Base-by-base conservation (phyloP, 2,329 filamentous ascomycete genomes). In the Pseudogymnoascus pannorum region DNA sequence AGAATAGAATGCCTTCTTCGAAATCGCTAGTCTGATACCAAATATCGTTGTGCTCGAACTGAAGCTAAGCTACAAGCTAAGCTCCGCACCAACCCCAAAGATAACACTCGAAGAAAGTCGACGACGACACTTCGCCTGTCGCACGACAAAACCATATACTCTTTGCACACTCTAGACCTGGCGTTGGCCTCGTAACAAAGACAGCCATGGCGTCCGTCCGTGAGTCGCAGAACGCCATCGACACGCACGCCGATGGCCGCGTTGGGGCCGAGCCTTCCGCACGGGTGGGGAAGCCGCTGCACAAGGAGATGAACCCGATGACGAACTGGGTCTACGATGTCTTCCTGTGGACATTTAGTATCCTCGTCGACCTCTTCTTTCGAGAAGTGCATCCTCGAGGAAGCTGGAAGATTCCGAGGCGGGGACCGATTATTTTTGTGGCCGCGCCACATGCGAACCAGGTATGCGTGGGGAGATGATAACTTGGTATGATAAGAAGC, bases 391-490 rank as follows among this genome's bases (percentile, higher is more conserved):
- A 97, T 73, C 94, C 94, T 11, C 85, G 94, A 66, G 92, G 92
- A 67, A 91, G 92, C 65, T 99, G 94, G 92, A 93, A 92, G 75
- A 89, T 99, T 48, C 94, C 94, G 48, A 86, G 88, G 70, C 83
- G 85, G 65, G 94, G 92, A 0, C 92, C 94, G 1, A 85, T 99
- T 65, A 90, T 99, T 63, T 94, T 99, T 71, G 94, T 99, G 67
- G 94, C 92, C 48, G 94, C 93, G 60, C 94, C 94, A 67, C 94
- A 99, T 79, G 93, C 93, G 63, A 99, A 99, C 74, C 91, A 94
- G 83, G 88, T 91, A 76, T 63, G 80, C 75, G 20, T 9, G 16
- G 40, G 5, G 44, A 20, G 14, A 16, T 14, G 31, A 16, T 14
- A 20, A 12, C 22, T 57, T 7, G 40, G 18, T n/a, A 14, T 22